Conservation (phyloP, 768 basidiomycete genomes). For the Pleurotus sapidus region DNA sequence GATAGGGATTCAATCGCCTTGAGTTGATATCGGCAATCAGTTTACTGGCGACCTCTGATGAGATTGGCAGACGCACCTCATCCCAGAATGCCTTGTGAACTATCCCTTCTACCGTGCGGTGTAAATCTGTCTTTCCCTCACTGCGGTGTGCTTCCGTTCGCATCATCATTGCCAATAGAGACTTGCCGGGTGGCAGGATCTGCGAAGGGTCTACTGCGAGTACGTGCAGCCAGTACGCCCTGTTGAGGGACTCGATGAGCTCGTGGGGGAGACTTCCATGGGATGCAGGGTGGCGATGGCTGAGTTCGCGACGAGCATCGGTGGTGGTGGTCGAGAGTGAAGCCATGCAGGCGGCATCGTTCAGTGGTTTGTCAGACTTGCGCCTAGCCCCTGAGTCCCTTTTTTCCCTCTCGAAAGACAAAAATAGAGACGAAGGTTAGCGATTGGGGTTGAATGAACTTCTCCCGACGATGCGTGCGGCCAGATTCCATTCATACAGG, state of each 20-base stretch:
- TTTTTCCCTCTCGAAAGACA: too few relatives aligned
- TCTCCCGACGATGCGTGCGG: too few relatives aligned
- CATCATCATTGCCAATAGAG: conserved; percentile 60
- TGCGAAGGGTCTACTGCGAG: conserved; percentile 59
- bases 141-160: conserved; percentile 22
- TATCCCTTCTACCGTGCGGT: conserved; percentile 45
- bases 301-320: not conserved
- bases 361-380: not conserved
- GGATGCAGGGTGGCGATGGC: conserved; percentile 1
- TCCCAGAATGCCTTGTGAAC: conserved; percentile 74
- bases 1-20: conserved; percentile 60
- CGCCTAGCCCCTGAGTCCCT: not conserved
- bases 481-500: too few relatives aligned
- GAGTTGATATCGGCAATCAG: not conserved
- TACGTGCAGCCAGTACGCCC: conserved; percentile 64
- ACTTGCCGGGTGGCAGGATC: conserved; percentile 71
- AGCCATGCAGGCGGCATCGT: not conserved
- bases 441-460: too few relatives aligned
- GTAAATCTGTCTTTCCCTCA: conserved; percentile 17
- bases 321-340: conserved; percentile 3
- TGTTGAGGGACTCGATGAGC: conserved; percentile 52
- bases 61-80: conserved; percentile 43
- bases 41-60: not conserved
- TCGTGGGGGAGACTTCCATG: conserved; percentile 45
- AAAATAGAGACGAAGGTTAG: too few relatives aligned